A percentile compares a stretch with the other conserved stretches of the same genome.
Evolutionary conservation across 768 basidiomycete genomes (phyloP).

Genomic region (Leccinellum albellum): DNA sequence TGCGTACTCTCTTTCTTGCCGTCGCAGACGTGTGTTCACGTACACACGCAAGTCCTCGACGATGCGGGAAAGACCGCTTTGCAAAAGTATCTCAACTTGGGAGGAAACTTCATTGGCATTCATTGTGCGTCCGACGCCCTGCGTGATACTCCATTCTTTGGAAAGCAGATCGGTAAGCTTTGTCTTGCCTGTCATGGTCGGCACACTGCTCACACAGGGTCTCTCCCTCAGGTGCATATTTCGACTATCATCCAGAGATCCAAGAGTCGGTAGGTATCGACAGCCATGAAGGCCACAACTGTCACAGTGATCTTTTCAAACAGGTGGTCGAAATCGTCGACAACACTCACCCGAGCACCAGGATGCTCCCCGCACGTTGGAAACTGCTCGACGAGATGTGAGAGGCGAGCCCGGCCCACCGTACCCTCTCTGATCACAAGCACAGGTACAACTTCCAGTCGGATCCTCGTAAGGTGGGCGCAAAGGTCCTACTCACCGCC

Average conservation of each 20-base stretch:
- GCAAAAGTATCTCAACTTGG: constrained; percentile 58
- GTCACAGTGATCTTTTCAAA: not conserved
- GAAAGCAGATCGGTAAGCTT: constrained; percentile 49
- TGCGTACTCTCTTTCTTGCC: constrained; percentile 25
- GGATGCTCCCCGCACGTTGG: constrained; percentile 50
- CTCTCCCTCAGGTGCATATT: constrained; percentile 48
- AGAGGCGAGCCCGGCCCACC: constrained; percentile 10
- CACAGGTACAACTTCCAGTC: constrained; percentile 68
- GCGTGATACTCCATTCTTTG: constrained; percentile 54
- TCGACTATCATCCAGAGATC: constrained; percentile 66
- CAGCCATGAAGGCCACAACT: not conserved
- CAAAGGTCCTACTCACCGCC: constrained; percentile 58
- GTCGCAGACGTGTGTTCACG: not conserved
- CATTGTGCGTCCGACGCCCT: constrained; percentile 65
- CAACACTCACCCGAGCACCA: constrained; percentile 58
- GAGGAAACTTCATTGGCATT: constrained; percentile 69
- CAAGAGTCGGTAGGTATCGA: constrained; percentile 54
- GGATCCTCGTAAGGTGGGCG: constrained; percentile 63
- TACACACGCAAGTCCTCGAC: constrained; percentile 52
- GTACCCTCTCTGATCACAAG: constrained; percentile 10
- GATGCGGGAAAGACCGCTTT: constrained; percentile 56
- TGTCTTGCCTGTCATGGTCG: not conserved
- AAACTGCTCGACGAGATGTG: constrained; percentile 59
- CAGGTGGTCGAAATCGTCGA: constrained; percentile 60
- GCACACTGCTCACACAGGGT: not conserved